phyloP scores from a whole-genome alignment of 2,329 filamentous ascomycete species.

The Trichoderma arundinaceum region DNA sequence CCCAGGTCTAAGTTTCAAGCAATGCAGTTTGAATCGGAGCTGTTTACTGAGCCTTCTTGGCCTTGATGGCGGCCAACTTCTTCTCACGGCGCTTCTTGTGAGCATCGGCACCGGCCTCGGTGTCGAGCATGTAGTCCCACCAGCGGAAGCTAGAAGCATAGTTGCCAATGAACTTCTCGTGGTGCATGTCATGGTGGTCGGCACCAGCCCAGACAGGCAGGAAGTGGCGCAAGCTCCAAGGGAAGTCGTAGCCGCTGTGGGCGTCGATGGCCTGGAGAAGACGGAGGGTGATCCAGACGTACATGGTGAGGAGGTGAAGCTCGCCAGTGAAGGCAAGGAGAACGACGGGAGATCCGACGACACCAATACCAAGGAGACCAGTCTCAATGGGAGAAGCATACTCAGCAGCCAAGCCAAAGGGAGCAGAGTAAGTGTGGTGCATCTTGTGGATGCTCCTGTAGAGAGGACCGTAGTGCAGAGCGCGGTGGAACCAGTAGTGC shows the following conservation, averaged over 20 bases:
- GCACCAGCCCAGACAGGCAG: conserved; percentile 98
- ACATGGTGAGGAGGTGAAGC: conserved; percentile 97
- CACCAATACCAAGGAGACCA: conserved; percentile 89
- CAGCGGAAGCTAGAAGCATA: conserved; percentile 97
- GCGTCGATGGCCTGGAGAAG: conserved; percentile 98
- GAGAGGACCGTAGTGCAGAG: conserved; percentile 89
- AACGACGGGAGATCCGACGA: conserved; percentile 79
- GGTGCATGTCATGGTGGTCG: conserved; percentile 94
- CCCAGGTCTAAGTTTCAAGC: not conserved
- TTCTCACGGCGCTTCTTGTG: conserved; percentile 81
- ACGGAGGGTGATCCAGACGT: conserved; percentile 89
- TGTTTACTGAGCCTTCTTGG: conserved; percentile 69
- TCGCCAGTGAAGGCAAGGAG: conserved; percentile 84
- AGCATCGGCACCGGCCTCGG: conserved; percentile 88
- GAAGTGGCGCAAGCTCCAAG: conserved; percentile 94
- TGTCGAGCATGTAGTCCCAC: conserved; percentile 96
- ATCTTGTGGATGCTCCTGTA: conserved; percentile 99
- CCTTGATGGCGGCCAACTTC: conserved; percentile 68
- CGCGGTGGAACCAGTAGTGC: conserved; percentile 97
- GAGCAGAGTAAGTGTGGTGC: conserved; percentile 97
- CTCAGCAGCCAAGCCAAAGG: conserved; percentile 94
- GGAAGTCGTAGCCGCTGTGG: conserved; percentile 97
- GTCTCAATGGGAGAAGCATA: conserved; percentile 98
- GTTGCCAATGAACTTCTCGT: conserved; percentile 98
- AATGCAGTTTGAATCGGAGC: not conserved